A percentile compares a stretch with the other conserved stretches of the same genome.
Evolutionary conservation across 208 protist species (phyloP).

Genomic region (Wallacemonas rigidus): DNA sequence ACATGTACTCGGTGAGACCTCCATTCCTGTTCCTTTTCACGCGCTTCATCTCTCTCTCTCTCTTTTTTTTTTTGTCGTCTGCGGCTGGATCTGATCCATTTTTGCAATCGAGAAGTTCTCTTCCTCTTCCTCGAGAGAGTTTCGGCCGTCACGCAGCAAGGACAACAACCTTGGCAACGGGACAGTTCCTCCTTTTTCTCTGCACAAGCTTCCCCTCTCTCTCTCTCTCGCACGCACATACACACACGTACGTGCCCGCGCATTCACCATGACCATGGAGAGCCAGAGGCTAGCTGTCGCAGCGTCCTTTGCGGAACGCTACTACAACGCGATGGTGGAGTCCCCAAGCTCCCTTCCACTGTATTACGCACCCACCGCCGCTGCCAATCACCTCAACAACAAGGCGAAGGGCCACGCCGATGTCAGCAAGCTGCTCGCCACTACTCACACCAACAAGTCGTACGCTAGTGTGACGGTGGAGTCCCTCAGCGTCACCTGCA

Average conservation of each 20-base stretch:
- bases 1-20: too few relatives aligned
- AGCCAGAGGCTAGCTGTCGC: constrained; percentile 40
- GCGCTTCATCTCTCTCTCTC: too few relatives aligned
- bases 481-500: constrained; percentile 28
- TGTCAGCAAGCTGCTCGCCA: constrained; percentile 31
- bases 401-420: constrained; percentile 35
- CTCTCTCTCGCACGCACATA: not conserved
- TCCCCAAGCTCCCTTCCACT: constrained; percentile 32
- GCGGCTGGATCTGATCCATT: too few relatives aligned
- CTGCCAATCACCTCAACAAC: constrained; percentile 42
- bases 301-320: constrained; percentile 66
- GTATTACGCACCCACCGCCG: constrained; percentile 56
- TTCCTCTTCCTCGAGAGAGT: too few relatives aligned
- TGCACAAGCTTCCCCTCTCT: not conserved
- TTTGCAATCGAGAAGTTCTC: too few relatives aligned
- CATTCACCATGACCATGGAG: constrained; percentile 20
- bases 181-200: not conserved
- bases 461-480: constrained; percentile 32
- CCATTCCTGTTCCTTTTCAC: too few relatives aligned
- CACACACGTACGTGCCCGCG: not conserved
- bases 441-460: constrained; percentile 24
- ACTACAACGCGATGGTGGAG: constrained; percentile 69
- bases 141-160: too few relatives aligned
- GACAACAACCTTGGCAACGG: not conserved
- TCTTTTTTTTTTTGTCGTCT: too few relatives aligned